phyloP scores from a whole-genome alignment of 2,329 filamentous ascomycete genomes.

The Hymenoscyphus fraxineus region DNA sequence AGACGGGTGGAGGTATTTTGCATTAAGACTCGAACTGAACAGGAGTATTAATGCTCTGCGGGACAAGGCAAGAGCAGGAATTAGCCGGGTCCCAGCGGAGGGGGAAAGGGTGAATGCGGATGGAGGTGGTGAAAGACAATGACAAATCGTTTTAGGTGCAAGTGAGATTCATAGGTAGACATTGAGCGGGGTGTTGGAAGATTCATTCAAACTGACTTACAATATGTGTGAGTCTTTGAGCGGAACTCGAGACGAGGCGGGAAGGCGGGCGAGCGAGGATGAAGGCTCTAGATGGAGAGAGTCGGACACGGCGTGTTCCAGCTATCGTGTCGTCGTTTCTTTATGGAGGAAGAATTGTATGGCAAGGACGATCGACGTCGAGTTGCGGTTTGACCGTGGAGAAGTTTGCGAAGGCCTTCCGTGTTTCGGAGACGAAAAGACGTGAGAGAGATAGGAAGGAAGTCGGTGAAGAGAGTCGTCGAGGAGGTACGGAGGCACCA shows the following conservation, averaged over 20 bases:
- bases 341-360: neutral
- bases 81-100: constrained; percentile 22
- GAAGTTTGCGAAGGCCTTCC: neutral
- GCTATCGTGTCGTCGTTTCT: constrained; percentile 24
- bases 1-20: constrained; percentile 18
- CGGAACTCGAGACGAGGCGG: neutral
- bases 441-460: neutral
- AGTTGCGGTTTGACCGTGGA: constrained; percentile 5
- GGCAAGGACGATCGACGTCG: constrained; percentile 16
- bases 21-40: constrained; percentile 2
- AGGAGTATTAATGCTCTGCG: constrained; percentile 21
- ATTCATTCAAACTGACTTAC: constrained; percentile 23
- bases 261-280: neutral
- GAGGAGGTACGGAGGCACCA: constrained; percentile 22
- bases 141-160: constrained; percentile 13
- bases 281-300: constrained; percentile 14
- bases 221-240: constrained; percentile 17
- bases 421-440: too few species aligned
- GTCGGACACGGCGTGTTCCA: constrained; percentile 32
- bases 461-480: constrained; percentile 10
- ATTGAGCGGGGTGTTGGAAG: constrained; percentile 6
- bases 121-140: constrained; percentile 6
- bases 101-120: constrained; percentile 11
- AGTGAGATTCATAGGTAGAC: constrained; percentile 9
- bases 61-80: constrained; percentile 16